A percentile compares a stretch with the other conserved stretches of the same genome.
phyloP scores from a whole-genome alignment of 1,139 yeast genomes.

The Pichia sp. region DNA sequence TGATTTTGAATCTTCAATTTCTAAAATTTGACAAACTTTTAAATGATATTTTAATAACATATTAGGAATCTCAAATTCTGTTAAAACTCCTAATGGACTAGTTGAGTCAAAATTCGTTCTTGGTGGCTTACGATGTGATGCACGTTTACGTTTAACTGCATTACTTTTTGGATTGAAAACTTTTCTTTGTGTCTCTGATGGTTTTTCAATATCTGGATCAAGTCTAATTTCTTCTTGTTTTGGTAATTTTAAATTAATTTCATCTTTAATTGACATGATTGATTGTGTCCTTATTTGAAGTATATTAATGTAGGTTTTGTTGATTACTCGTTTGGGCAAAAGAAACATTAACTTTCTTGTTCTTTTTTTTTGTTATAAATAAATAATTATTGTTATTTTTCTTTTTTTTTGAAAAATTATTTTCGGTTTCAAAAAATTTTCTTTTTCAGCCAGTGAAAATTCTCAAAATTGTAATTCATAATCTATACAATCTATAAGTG shows the following conservation, averaged over 20 bases:
- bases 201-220: background rate
- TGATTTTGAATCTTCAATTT: slow-evolving; percentile 13
- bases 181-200: background rate
- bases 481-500: too few relatives aligned
- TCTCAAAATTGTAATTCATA: background rate
- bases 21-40: slow-evolving; percentile 4
- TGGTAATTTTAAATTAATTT: background rate
- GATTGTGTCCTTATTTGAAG: background rate
- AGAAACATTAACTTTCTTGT: background rate
- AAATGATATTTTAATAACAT: slow-evolving; percentile 37
- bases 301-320: background rate
- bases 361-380: background rate
- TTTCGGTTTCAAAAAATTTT: background rate
- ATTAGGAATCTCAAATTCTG: slow-evolving; percentile 60
- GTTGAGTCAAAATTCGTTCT: slow-evolving; percentile 58
- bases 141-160: slow-evolving; percentile 16
- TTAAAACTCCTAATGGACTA: slow-evolving; percentile 72
- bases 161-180: slow-evolving; percentile 10
- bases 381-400: background rate
- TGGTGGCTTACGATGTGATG: slow-evolving; percentile 38
- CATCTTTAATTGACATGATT: background rate
- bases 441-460: background rate
- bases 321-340: background rate
- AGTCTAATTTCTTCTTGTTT: background rate
- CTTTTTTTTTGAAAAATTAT: background rate